Conservation (phyloP, 1,284 basidiomycete genomes). For the Gymnopus androsaceus region DNA sequence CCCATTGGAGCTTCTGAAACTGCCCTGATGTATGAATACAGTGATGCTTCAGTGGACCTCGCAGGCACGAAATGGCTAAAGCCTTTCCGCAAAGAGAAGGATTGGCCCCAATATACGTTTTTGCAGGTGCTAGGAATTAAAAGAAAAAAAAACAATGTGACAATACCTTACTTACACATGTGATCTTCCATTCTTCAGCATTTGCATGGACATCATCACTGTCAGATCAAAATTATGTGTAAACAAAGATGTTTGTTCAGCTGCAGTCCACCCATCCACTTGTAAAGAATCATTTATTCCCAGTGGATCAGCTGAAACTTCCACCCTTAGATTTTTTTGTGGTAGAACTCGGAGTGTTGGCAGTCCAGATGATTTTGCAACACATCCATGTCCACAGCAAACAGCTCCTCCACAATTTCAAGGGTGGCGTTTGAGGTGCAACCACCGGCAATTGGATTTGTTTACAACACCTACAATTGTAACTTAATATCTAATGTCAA, state of each 20-base stretch:
- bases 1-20: conserved; percentile 14
- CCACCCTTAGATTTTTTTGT: not conserved
- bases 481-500: too few species aligned
- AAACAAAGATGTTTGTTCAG: not conserved
- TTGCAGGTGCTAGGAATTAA: not conserved
- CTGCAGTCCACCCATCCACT: not conserved
- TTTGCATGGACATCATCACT: not conserved
- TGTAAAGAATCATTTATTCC: not conserved
- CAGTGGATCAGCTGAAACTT: not conserved
- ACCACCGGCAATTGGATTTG: too few species aligned
- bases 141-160: not conserved
- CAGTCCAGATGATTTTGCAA: not conserved
- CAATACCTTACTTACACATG: not conserved
- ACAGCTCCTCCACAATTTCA: not conserved
- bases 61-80: not conserved
- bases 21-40: conserved; percentile 13
- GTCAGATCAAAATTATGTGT: not conserved
- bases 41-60: not conserved
- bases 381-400: not conserved
- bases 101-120: not conserved
- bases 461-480: too few species aligned
- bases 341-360: not conserved
- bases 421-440: not conserved
- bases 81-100: not conserved
- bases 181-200: not conserved